Base-by-base conservation (phyloP, 495 filamentous ascomycete genomes). In the Penicillium roqueforti region DNA sequence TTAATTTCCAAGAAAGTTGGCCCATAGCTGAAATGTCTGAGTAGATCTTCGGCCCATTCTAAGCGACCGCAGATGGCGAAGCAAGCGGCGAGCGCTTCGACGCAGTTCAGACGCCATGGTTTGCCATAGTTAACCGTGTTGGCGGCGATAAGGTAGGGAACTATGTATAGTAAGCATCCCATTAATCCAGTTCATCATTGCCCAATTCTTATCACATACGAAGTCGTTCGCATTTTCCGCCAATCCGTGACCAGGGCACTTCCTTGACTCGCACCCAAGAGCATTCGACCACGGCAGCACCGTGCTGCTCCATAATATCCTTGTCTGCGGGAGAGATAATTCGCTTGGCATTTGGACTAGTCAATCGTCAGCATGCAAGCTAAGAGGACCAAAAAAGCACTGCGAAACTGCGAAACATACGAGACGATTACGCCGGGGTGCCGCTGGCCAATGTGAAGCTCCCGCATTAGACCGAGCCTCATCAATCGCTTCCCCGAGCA, bases 51-150 rank as follows among this genome's bases (percentile, higher is more conserved):
- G 0, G 93, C 92, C 93, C 93, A 98, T 23, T 96, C 92, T 34
- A 77, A 66, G 65, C 93, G 88, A 23, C 93, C 91, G 62, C 92
- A 96, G 56, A 98, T 98, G 57, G 77, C 87, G 70, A 93, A 98
- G 19, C 86, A 86, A 13, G 93, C 93, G 6, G 92, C 95, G 41
- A 98, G 75, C 4, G 93, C 93, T 72, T 98, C 93, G 40, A 87
- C 93, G 59, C 93, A 98, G 70, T 98, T 98, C 37, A 98, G 69
- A 49, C 91, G 78, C 87, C 89, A 93, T 16, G 93, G 93, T 61
- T 89, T 87, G 13, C 93, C 93, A 72, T 97, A 98, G 74, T 98
- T 98, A 65, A 96, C 93, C 2, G 87, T 87, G 65, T 98, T 98
- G 39, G 93, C 95, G 16, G 93, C 93, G 47, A 98, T 89, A 11